Conservation (phyloP, 352 stramenopile genomes). For the Aphanomyces invadans region DNA sequence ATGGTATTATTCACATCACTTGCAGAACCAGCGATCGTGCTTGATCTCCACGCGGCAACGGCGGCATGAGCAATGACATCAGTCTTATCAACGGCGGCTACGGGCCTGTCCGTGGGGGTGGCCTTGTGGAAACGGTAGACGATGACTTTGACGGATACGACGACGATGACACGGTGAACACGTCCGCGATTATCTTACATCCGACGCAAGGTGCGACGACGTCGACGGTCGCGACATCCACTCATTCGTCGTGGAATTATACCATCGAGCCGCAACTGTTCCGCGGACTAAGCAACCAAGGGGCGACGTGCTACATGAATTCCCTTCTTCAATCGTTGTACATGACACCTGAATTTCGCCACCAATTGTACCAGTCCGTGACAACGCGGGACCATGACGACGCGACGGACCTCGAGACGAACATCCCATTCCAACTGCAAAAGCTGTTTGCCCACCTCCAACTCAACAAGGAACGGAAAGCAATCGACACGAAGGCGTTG, state of each 20-base stretch:
- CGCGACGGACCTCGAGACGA: conserved; percentile 55
- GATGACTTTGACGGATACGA: conserved; percentile 8
- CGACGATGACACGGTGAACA: conserved; percentile 1
- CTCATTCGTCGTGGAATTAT: conserved; percentile 8
- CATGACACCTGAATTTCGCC: conserved; percentile 83
- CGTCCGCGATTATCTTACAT: conserved; percentile 14
- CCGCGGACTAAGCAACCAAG: conserved; percentile 84
- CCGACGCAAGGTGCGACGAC: background rate
- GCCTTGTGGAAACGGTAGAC: conserved; percentile 4
- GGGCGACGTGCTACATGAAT: conserved; percentile 93
- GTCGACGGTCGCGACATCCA: background rate
- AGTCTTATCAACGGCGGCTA: conserved; percentile 15
- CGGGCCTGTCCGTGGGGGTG: background rate
- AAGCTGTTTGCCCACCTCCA: conserved; percentile 88
- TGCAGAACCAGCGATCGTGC: background rate
- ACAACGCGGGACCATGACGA: conserved; percentile 25
- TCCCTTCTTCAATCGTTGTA: conserved; percentile 88
- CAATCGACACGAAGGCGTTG: conserved; percentile 74
- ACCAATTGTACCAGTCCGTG: conserved; percentile 67
- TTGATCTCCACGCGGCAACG: background rate
- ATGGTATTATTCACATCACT: background rate
- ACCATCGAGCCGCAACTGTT: conserved; percentile 37
- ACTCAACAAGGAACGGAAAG: conserved; percentile 44
- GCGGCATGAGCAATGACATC: background rate
- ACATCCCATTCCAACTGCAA: conserved; percentile 86